Conservation (phyloP, 169 alveolate species). For the Plasmodium falciparum region DNA sequence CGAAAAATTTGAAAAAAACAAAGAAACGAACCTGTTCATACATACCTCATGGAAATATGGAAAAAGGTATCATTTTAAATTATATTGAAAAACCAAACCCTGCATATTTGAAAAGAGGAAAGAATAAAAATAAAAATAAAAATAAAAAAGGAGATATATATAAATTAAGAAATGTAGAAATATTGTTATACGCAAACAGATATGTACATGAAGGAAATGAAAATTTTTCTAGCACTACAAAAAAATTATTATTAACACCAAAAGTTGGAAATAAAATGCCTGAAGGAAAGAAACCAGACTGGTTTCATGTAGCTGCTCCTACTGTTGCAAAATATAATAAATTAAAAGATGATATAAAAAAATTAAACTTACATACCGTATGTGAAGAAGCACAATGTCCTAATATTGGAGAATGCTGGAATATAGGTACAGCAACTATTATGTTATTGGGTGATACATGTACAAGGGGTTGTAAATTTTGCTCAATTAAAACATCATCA, state of each 20-base stretch:
- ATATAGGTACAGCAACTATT: slow-evolving; percentile 86
- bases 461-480: slow-evolving; percentile 86
- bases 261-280: slow-evolving; percentile 79
- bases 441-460: slow-evolving; percentile 87
- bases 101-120: too few relatives aligned
- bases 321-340: slow-evolving; percentile 66
- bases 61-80: too few relatives aligned
- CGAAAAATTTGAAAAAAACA: background rate
- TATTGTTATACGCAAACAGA: background rate
- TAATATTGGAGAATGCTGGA: slow-evolving; percentile 87
- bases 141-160: background rate
- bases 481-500: slow-evolving; percentile 82
- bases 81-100: too few relatives aligned
- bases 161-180: background rate
- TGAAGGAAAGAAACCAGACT: slow-evolving; percentile 76
- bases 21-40: background rate
- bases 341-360: slow-evolving; percentile 64
- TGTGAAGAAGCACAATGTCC: slow-evolving; percentile 89
- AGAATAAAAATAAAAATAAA: background rate
- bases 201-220: background rate
- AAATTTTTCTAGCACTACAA: background rate
- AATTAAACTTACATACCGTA: slow-evolving; percentile 80
- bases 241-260: slow-evolving; percentile 3
- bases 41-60: too few relatives aligned
- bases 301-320: slow-evolving; percentile 87